These are phyloP conservation scores for Puccinia brachypodii DNA, from an alignment of 1,284 basidiomycete genomes.

Conservation along the genomic window DNA sequence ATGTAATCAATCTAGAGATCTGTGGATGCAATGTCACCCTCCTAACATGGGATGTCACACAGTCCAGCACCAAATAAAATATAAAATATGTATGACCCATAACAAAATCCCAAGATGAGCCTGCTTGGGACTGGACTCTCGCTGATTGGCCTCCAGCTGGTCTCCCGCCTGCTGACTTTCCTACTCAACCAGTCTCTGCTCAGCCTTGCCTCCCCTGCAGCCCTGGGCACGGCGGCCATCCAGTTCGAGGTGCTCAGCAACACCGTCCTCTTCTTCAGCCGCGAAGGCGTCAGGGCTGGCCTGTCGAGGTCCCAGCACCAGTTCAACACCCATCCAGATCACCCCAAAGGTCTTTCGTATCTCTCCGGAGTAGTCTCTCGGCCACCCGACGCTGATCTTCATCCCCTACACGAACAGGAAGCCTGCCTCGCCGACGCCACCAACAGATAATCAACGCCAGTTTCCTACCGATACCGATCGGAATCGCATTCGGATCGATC, in stretches of 20 bases:
- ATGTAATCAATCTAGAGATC: too few relatives aligned
- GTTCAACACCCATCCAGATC: slow-evolving; percentile 20
- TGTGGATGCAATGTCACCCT: too few relatives aligned
- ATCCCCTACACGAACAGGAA: slow-evolving; percentile 47
- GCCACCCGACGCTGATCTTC: too few relatives aligned
- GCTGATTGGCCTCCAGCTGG: slow-evolving; percentile 79
- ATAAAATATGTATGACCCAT: too few relatives aligned
- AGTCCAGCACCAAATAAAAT: neutral
- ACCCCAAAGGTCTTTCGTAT: neutral
- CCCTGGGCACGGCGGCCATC: slow-evolving; percentile 80
- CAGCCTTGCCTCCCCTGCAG: slow-evolving; percentile 76
- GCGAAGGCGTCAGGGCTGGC: slow-evolving; percentile 85
- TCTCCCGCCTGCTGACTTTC: slow-evolving; percentile 81
- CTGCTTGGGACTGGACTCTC: slow-evolving; percentile 66
- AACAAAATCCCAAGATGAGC: slow-evolving; percentile 2
- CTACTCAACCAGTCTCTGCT: slow-evolving; percentile 81
- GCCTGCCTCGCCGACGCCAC: slow-evolving; percentile 49
- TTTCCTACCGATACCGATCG: slow-evolving; percentile 65
- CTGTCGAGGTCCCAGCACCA: slow-evolving; percentile 62
- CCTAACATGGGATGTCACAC: neutral
- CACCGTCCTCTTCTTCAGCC: slow-evolving; percentile 83
- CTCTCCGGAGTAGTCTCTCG: slow-evolving; percentile 2
- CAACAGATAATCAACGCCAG: slow-evolving; percentile 61
- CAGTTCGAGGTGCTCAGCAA: slow-evolving; percentile 82
- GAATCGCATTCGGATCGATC: slow-evolving; percentile 63